phyloP scores from a whole-genome alignment of 495 filamentous ascomycete species.

The Annulohypoxylon maeteangense region DNA sequence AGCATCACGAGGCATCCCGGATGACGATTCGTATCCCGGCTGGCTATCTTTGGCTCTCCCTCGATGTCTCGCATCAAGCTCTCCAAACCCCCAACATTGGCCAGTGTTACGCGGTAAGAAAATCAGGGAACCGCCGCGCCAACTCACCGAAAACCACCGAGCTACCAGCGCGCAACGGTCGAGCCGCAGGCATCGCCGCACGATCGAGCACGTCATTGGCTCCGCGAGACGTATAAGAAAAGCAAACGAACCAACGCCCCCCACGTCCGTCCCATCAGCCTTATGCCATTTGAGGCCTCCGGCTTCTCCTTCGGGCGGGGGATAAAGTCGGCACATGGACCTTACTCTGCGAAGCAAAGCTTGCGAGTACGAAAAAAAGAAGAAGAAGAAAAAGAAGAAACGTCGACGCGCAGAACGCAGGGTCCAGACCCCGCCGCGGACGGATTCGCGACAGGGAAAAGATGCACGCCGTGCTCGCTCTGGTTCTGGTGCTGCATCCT shows the following conservation, averaged over 20 bases:
- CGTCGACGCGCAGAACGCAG: not conserved
- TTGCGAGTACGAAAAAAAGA: conserved; percentile 5
- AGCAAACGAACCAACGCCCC: conserved; percentile 2
- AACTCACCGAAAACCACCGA: conserved; percentile 19
- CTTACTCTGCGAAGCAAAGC: not conserved
- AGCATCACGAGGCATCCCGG: not conserved
- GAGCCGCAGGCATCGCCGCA: conserved; percentile 17
- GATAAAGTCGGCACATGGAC: not conserved
- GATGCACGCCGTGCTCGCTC: not conserved
- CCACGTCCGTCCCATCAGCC: conserved; percentile 27
- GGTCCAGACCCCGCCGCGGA: not conserved
- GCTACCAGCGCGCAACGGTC: conserved; percentile 7
- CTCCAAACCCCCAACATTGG: not conserved
- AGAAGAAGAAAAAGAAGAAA: not conserved
- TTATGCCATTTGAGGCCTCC: conserved; percentile 29
- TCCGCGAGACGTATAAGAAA: not conserved
- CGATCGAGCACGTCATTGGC: conserved; percentile 10
- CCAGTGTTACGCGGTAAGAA: not conserved
- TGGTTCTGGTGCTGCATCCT: not conserved
- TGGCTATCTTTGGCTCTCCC: not conserved
- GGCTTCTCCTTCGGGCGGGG: not conserved
- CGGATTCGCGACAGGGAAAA: conserved; percentile 6
- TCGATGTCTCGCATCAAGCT: not conserved
- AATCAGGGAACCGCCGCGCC: not conserved
- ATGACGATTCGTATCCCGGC: not conserved